These are phyloP conservation scores for Magnolia sinica DNA, from an alignment of 164 flowering plant genomes.

Conservation along the genomic window DNA sequence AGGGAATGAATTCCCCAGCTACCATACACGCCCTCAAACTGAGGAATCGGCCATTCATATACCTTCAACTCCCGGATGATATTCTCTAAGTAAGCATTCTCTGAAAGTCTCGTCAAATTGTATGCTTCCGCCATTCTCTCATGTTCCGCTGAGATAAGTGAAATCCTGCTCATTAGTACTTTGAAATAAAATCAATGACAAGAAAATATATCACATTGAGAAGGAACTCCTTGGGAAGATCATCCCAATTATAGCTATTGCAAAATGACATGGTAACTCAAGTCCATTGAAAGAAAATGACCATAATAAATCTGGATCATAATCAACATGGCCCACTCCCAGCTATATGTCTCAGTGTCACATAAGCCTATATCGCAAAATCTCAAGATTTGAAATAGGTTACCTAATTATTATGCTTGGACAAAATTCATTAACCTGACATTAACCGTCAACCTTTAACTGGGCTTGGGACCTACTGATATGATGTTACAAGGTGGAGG, in stretches of 20 bases:
- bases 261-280: too few species aligned
- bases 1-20: too few species aligned
- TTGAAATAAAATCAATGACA: neutral
- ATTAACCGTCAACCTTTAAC: too few species aligned
- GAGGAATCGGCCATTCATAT: neutral
- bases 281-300: neutral
- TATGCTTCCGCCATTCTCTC: conserved; percentile 83
- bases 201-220: neutral
- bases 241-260: neutral
- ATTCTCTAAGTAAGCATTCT: conserved; percentile 52
- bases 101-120: conserved; percentile 47
- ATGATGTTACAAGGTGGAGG: too few species aligned
- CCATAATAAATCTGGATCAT: neutral
- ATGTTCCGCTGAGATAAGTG: conserved; percentile 52
- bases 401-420: too few species aligned
- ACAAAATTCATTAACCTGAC: too few species aligned
- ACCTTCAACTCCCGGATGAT: conserved; percentile 67
- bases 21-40: neutral
- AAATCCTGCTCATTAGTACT: conserved; percentile 6
- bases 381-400: too few species aligned
- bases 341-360: too few species aligned
- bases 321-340: too few species aligned
- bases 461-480: too few species aligned
- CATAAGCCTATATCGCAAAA: too few species aligned
- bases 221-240: neutral